phyloP scores from a whole-genome alignment of 495 filamentous ascomycete species.

The Podospora sp. region DNA sequence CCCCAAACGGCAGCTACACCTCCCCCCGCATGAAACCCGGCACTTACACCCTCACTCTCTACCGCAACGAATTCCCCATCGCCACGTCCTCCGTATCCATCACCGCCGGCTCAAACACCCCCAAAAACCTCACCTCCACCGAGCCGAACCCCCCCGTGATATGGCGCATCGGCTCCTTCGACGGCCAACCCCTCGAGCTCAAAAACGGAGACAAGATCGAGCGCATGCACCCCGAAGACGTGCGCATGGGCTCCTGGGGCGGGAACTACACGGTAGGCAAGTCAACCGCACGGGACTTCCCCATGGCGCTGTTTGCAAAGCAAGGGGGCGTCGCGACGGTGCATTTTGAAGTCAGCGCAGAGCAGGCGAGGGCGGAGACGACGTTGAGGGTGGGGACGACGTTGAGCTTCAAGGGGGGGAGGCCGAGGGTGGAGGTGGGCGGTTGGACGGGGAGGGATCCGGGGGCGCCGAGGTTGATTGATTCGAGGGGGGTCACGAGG shows the following conservation, averaged over 20 bases:
- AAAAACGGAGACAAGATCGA: conserved; percentile 61
- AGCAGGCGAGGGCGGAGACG: conserved; percentile 32
- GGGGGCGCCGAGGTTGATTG: conserved; percentile 56
- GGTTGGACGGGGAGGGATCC: conserved; percentile 48
- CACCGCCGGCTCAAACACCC: conserved; percentile 47
- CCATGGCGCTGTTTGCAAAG: conserved; percentile 62
- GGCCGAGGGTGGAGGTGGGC: conserved; percentile 50
- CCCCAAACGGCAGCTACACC: conserved; percentile 52
- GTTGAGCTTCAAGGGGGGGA: conserved; percentile 58
- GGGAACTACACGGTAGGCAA: conserved; percentile 57
- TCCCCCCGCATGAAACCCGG: conserved; percentile 67
- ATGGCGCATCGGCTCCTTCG: conserved; percentile 61
- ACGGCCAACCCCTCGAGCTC: conserved; percentile 60
- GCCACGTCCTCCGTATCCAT: conserved; percentile 51
- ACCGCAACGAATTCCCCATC: conserved; percentile 58
- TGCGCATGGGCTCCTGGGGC: conserved; percentile 58
- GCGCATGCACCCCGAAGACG: conserved; percentile 62
- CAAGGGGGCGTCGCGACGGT: conserved; percentile 58
- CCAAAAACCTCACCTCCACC: conserved; percentile 52
- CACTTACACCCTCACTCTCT: conserved; percentile 63
- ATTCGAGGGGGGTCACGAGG: conserved; percentile 61
- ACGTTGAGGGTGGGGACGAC: conserved; percentile 61
- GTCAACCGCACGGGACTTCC: conserved; percentile 50
- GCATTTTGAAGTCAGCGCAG: conserved; percentile 52
- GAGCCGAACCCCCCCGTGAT: conserved; percentile 49